A percentile compares a stretch with the other conserved stretches of the same genome.
Evolutionary conservation across 345 rosid genomes (phyloP).

Genomic region (Ricinus communis): DNA sequence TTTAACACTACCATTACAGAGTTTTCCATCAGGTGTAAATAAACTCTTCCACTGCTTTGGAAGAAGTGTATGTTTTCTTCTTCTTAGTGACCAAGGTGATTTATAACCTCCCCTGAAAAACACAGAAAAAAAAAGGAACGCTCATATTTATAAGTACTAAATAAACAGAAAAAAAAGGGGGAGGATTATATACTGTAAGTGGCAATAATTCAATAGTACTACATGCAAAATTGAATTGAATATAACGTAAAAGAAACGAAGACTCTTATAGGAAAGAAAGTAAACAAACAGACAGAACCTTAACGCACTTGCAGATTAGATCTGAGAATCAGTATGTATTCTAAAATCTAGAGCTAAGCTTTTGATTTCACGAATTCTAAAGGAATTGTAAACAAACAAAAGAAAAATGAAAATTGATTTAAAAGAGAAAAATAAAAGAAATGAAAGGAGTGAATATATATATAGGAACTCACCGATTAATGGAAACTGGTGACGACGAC

Average conservation of each 20-base stretch:
- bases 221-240: not conserved
- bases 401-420: not conserved
- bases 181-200: too few species aligned
- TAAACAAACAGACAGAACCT: too few species aligned
- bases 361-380: not conserved
- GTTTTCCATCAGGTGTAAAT: conserved; percentile 70
- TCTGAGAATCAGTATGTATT: not conserved
- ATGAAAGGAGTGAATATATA: not conserved
- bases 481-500: conserved; percentile 47
- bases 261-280: not conserved
- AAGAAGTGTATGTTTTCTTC: conserved; percentile 80
- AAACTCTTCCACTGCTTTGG: conserved; percentile 74
- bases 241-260: not conserved
- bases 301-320: too few species aligned
- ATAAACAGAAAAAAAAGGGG: not conserved
- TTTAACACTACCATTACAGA: conserved; percentile 76
- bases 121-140: conserved; percentile 8
- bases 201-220: too few species aligned
- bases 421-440: not conserved
- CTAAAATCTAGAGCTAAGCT: too few species aligned
- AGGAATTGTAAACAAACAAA: too few species aligned
- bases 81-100: conserved; percentile 90
- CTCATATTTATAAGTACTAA: not conserved
- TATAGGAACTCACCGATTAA: conserved; percentile 54
- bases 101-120: conserved; percentile 62